Evolutionary conservation across 176 grass and related monocot species (phyloP).

Genomic region (Aegilops bicornis): DNA sequence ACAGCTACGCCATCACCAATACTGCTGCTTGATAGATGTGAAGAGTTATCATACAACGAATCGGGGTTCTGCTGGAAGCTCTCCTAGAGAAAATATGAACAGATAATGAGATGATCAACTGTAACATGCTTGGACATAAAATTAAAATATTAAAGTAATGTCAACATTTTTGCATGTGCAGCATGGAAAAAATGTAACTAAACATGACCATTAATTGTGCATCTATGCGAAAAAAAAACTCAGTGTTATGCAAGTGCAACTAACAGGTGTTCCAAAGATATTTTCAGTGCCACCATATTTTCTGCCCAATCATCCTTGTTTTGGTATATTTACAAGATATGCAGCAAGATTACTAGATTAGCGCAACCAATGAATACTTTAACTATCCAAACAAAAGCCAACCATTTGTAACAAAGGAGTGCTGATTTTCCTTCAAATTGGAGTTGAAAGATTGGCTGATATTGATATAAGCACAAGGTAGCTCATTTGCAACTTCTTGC

Average conservation of each 20-base stretch:
- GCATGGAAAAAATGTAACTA: neutral
- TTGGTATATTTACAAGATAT: conserved; percentile 8
- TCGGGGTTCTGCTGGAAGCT: conserved; percentile 43
- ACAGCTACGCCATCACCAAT: conserved; percentile 29
- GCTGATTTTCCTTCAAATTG: neutral
- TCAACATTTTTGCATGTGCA: conserved; percentile 12
- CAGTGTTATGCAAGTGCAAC: neutral
- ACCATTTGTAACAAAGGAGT: conserved; percentile 3
- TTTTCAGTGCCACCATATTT: conserved; percentile 3
- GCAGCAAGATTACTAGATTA: conserved; percentile 15
- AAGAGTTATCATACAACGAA: conserved; percentile 54
- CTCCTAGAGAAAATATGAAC: conserved; percentile 51
- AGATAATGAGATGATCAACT: conserved; percentile 27
- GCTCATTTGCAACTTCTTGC: neutral
- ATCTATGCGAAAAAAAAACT: neutral
- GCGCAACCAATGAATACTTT: neutral
- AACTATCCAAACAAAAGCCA: neutral
- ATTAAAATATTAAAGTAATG: neutral
- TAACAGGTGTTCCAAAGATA: neutral
- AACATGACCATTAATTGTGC: neutral
- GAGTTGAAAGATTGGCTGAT: neutral
- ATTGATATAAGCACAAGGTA: neutral
- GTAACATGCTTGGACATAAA: conserved; percentile 7
- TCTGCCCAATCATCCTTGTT: neutral
- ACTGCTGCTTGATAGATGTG: conserved; percentile 48